A percentile compares a stretch with the other conserved stretches of the same genome.
phyloP scores from a whole-genome alignment of 2,329 filamentous ascomycete species.

The Magnaporthiopsis poae region DNA sequence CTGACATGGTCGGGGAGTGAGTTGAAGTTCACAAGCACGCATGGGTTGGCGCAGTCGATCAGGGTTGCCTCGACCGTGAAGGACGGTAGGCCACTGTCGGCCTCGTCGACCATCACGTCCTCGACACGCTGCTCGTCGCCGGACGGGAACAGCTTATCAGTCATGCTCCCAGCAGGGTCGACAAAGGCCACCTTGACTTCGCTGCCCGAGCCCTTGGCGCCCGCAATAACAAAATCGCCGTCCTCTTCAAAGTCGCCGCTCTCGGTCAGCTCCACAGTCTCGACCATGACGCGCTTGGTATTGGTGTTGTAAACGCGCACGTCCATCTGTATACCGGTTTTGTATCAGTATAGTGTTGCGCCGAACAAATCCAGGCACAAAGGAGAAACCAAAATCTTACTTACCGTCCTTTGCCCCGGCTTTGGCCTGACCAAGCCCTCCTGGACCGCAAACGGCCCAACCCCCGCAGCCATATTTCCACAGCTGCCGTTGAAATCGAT shows the following conservation, averaged over 20 bases:
- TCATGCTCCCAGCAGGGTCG: slow-evolving; percentile 51
- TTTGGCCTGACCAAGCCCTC: slow-evolving; percentile 28
- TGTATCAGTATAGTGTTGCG: neutral
- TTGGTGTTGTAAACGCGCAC: slow-evolving; percentile 52
- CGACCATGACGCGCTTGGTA: slow-evolving; percentile 45
- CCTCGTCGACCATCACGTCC: slow-evolving; percentile 31
- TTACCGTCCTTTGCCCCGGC: slow-evolving; percentile 8
- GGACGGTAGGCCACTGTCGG: slow-evolving; percentile 4
- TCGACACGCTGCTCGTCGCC: slow-evolving; percentile 33
- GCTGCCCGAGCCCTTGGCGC: slow-evolving; percentile 43
- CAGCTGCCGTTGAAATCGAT: slow-evolving; percentile 53
- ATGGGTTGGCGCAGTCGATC: slow-evolving; percentile 29
- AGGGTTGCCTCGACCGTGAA: slow-evolving; percentile 25
- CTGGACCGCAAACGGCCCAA: slow-evolving; percentile 51
- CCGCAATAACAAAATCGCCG: slow-evolving; percentile 48
- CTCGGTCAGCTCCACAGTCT: slow-evolving; percentile 40
- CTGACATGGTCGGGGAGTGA: slow-evolving; percentile 33
- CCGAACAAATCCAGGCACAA: neutral
- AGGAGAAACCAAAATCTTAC: neutral
- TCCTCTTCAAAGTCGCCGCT: slow-evolving; percentile 35
- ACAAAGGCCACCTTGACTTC: slow-evolving; percentile 49
- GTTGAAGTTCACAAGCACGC: slow-evolving; percentile 42
- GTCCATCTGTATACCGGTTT: slow-evolving; percentile 10
- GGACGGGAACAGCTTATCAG: slow-evolving; percentile 48
- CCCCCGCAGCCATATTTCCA: slow-evolving; percentile 51